Base-by-base conservation (phyloP, 371 early-diverging fungal species). In the Polyrhizophydium stewartii region DNA sequence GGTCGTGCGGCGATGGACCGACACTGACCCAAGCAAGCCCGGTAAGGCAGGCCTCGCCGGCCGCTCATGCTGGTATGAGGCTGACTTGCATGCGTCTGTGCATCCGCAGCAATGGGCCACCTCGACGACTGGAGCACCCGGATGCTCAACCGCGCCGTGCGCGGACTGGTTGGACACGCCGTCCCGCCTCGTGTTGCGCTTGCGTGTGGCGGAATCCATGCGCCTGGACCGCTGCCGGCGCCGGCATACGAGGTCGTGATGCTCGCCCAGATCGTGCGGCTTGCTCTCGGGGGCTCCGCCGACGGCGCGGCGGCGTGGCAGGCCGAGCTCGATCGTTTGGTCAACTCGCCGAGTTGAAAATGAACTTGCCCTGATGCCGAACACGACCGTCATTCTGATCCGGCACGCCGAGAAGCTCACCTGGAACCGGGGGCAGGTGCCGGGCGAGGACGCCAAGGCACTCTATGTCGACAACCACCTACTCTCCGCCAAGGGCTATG, bases 341-440 rank as follows among this genome's bases (percentile, higher is more conserved):
- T n/a, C n/a, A n/a, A n/a, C n/a, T n/a, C n/a, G n/a, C n/a, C n/a
- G n/a, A n/a, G n/a, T n/a, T n/a, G n/a, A n/a, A 40, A 40, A 10
- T 40, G 40, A 40, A 10, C 40, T 40, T 19, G 40, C 40, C 27
- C 43, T 43, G 5, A 45, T 30, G 32, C 62, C 35, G 46, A 9
- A 49, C 6, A 68, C 67, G 6, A 67, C 63, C 22, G 52, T 78
- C 57, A 56, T 78, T 45, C 61, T 78, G 10, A 61, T 78, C 57
- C 69, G 78, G n/a, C 78, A 78, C 61, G 78, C 68, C 56, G 78
- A 78, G 56, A 78, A 78, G 60, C 74, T 73, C 13, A 37, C 56
- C 0, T 78, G 78, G 78, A 60, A 53, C 17, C 31, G 58, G 27
- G 74, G 74, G 19, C 47, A 27, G 3, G 12, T 33, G 3, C 75